Percentiles rank a stretch among this genome's conserved stretches.
Evolutionary conservation across 2,329 filamentous ascomycete genomes (phyloP).

Genomic region (Aureobasidium melanogenum): DNA sequence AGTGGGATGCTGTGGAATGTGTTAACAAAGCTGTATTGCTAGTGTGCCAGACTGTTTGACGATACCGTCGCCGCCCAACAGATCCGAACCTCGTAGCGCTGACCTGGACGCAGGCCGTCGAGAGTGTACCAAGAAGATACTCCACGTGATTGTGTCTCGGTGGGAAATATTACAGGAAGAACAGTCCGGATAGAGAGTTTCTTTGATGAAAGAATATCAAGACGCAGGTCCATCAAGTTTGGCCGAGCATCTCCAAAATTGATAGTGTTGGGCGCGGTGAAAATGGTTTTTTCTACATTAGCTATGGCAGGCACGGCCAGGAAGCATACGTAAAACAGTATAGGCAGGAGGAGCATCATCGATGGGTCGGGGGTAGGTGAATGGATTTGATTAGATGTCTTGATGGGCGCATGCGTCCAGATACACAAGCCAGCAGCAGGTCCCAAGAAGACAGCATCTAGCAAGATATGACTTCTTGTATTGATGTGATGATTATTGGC

Average conservation of each 20-base stretch:
- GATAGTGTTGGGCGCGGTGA: slow-evolving; percentile 58
- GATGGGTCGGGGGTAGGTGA: neutral
- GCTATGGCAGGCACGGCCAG: slow-evolving; percentile 35
- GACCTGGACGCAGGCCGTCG: slow-evolving; percentile 56
- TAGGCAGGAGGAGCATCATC: slow-evolving; percentile 7
- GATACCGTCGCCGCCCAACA: slow-evolving; percentile 91
- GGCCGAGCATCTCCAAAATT: slow-evolving; percentile 48
- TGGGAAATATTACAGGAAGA: slow-evolving; percentile 61
- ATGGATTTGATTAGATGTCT: neutral
- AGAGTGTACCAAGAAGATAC: slow-evolving; percentile 71
- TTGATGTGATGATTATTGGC: neutral
- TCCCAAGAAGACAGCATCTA: neutral
- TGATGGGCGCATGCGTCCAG: neutral
- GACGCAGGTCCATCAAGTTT: slow-evolving; percentile 50
- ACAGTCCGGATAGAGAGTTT: slow-evolving; percentile 50
- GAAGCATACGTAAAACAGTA: slow-evolving; percentile 8
- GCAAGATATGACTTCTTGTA: neutral
- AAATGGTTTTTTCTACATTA: slow-evolving; percentile 89
- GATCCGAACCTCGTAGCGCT: slow-evolving; percentile 81
- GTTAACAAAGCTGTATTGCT: slow-evolving; percentile 1
- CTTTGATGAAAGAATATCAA: slow-evolving; percentile 56
- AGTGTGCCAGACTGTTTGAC: slow-evolving; percentile 16
- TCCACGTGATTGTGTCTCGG: slow-evolving; percentile 43
- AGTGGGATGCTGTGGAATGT: slow-evolving; percentile 65
- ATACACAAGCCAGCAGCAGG: neutral